phyloP scores from a whole-genome alignment of 139 green algal species.

The Picochlorum sp. region DNA sequence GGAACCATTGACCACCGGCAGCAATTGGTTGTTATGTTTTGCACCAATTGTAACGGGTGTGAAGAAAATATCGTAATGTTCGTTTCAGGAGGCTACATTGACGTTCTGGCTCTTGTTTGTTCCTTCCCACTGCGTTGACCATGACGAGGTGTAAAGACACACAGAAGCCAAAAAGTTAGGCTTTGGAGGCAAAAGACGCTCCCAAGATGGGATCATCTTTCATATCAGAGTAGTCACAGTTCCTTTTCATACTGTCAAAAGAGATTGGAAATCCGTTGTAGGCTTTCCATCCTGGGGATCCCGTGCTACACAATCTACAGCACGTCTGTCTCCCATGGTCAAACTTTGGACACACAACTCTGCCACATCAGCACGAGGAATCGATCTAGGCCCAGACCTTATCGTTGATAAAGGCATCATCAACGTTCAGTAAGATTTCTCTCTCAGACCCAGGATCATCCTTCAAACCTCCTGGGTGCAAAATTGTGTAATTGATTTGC shows the following conservation, averaged over 20 bases:
- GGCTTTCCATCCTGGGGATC: conserved; percentile 23
- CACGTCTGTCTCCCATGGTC: conserved; percentile 12
- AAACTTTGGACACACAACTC: conserved; percentile 44
- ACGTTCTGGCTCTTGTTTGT: too few species aligned
- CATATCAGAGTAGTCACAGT: conserved; percentile 25
- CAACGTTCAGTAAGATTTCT: conserved; percentile 63
- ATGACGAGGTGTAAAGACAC: too few species aligned
- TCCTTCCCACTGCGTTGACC: not conserved
- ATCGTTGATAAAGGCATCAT: conserved; percentile 60
- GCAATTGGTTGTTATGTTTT: too few species aligned
- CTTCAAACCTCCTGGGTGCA: conserved; percentile 72
- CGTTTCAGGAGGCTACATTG: too few species aligned
- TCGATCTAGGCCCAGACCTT: conserved; percentile 24
- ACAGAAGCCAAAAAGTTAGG: not conserved
- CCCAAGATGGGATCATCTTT: conserved; percentile 2
- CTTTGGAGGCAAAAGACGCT: not conserved
- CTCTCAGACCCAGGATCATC: conserved; percentile 55
- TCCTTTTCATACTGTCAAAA: conserved; percentile 26
- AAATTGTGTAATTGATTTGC: conserved; percentile 48
- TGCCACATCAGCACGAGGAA: conserved; percentile 74
- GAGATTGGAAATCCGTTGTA: conserved; percentile 36
- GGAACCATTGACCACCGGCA: too few species aligned
- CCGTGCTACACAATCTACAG: conserved; percentile 37
- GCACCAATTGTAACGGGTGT: too few species aligned
- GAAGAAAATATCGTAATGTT: too few species aligned